Conservation (phyloP, 1,139 yeast species). For the Blastobotrys raffinosifermentans region DNA sequence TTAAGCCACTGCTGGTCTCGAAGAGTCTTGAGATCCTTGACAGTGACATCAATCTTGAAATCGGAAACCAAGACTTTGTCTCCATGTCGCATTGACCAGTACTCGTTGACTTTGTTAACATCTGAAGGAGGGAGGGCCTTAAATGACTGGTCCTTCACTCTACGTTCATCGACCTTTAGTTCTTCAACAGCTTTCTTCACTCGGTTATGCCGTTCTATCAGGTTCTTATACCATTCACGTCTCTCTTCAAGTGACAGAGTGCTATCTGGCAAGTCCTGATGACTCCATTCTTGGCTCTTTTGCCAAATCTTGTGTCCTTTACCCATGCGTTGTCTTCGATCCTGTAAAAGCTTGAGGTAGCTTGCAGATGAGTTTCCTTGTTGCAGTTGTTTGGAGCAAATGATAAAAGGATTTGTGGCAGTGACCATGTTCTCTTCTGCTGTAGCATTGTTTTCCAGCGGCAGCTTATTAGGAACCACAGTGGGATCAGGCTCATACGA, state of each 20-base stretch:
- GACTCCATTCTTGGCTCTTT: constrained; percentile 8
- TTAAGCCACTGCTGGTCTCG: constrained; percentile 77
- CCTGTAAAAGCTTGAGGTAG: no score
- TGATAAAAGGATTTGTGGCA: constrained; percentile 8
- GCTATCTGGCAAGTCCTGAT: constrained; percentile 7
- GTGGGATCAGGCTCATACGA: constrained; percentile 12
- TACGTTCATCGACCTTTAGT: constrained; percentile 11
- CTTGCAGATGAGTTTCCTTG: no score
- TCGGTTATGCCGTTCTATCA: constrained; percentile 15
- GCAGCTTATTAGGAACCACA: constrained; percentile 4
- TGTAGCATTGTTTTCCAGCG: background rate
- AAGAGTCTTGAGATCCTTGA: constrained; percentile 65
- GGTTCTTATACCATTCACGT: constrained; percentile 13
- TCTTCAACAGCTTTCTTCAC: constrained; percentile 18
- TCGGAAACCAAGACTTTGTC: constrained; percentile 39
- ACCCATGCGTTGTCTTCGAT: no score
- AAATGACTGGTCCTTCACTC: constrained; percentile 12
- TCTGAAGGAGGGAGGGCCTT: constrained; percentile 32
- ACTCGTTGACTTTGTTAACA: constrained; percentile 33
- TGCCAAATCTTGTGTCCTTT: constrained; percentile 4
- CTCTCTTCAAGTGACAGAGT: constrained; percentile 8
- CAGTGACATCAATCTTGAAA: constrained; percentile 53
- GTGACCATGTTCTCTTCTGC: constrained; percentile 4
- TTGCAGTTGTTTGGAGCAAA: constrained; percentile 5
- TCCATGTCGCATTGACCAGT: constrained; percentile 36